Conservation (phyloP, 805 yeast species). For the Myxozyma vanderwaltii region DNA sequence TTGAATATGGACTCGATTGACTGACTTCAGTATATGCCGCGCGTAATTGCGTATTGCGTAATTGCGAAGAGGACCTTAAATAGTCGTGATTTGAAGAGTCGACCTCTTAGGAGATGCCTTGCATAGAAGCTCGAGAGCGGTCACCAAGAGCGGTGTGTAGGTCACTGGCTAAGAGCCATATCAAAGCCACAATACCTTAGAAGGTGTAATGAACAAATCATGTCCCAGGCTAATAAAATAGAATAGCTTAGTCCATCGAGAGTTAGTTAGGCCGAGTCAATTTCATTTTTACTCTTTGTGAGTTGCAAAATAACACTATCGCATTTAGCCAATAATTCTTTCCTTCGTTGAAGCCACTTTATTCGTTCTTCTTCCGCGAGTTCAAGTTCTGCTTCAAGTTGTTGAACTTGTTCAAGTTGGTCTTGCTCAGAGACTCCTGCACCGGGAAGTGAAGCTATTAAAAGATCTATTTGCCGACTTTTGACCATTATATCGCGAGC, state of each 20-base stretch:
- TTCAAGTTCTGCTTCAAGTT: conserved; percentile 55
- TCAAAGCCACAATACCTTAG: no score
- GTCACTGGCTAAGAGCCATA: no score
- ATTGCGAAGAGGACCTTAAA: no score
- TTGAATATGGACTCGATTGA: no score
- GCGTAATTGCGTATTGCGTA: no score
- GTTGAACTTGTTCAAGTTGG: conserved; percentile 66
- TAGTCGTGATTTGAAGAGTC: no score
- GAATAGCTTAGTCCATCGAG: background rate
- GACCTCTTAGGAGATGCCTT: no score
- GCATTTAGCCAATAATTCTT: conserved; percentile 24
- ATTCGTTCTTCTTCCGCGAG: conserved; percentile 22
- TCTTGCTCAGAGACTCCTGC: conserved; percentile 79
- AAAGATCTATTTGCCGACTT: conserved; percentile 79
- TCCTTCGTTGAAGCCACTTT: conserved; percentile 19
- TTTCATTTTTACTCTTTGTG: conserved; percentile 24
- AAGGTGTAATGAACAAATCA: no score
- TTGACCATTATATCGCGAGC: conserved; percentile 83
- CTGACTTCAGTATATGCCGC: no score
- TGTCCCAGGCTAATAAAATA: no score
- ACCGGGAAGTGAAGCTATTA: conserved; percentile 90
- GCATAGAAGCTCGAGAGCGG: no score
- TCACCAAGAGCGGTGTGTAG: no score
- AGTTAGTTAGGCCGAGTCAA: conserved; percentile 1
- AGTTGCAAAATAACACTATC: conserved; percentile 29